Evolutionary conservation across 2,329 filamentous ascomycete species (phyloP).

Genomic region (Fusarium lyarnte): DNA sequence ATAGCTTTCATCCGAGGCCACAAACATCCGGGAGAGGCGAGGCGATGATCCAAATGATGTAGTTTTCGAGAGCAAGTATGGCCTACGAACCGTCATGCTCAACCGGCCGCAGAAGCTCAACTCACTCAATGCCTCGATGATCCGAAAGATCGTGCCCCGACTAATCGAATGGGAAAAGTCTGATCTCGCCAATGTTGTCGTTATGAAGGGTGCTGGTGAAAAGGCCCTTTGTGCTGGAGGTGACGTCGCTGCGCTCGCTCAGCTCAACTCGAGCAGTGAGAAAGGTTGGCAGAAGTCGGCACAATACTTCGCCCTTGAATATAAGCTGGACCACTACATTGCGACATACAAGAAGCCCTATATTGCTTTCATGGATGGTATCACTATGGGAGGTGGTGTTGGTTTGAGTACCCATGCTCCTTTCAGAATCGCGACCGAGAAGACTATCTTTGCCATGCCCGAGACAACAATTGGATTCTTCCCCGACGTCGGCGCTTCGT

Average conservation of each 20-base stretch:
- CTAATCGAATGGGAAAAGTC: slow-evolving; percentile 95
- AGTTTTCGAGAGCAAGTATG: slow-evolving; percentile 87
- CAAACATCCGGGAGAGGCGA: slow-evolving; percentile 63
- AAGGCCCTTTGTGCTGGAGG: slow-evolving; percentile 93
- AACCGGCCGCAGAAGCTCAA: slow-evolving; percentile 94
- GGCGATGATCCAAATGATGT: slow-evolving; percentile 89
- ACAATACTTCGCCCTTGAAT: slow-evolving; percentile 94
- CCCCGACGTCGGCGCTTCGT: slow-evolving; percentile 95
- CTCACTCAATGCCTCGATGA: slow-evolving; percentile 93
- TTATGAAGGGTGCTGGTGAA: slow-evolving; percentile 89
- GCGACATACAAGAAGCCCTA: slow-evolving; percentile 94
- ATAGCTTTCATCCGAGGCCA: slow-evolving; percentile 50
- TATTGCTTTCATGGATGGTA: slow-evolving; percentile 94
- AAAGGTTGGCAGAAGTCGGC: slow-evolving; percentile 79
- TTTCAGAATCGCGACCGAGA: slow-evolving; percentile 95
- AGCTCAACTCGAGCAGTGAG: slow-evolving; percentile 72
- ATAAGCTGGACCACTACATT: slow-evolving; percentile 94
- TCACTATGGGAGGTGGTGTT: slow-evolving; percentile 98
- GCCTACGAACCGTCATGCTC: slow-evolving; percentile 89
- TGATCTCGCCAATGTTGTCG: slow-evolving; percentile 88
- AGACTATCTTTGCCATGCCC: slow-evolving; percentile 96
- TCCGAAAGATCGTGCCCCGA: slow-evolving; percentile 89
- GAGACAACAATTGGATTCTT: slow-evolving; percentile 99
- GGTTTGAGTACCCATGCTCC: slow-evolving; percentile 94
- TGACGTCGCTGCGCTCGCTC: slow-evolving; percentile 83